Evolutionary conservation across 1,139 yeast genomes (phyloP).

Genomic region (Saccharomycopsis crataegensis): DNA sequence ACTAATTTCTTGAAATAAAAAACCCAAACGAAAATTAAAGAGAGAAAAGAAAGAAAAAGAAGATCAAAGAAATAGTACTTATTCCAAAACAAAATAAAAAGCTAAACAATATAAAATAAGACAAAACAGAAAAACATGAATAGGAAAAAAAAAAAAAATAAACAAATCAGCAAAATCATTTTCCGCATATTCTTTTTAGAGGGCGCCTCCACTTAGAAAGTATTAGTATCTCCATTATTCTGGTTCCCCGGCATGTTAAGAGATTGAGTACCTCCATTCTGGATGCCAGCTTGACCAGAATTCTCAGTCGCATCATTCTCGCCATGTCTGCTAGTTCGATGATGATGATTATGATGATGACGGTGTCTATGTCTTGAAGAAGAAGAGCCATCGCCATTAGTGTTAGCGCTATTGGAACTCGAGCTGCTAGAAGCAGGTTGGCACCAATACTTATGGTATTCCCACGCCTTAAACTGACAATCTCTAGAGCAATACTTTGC

Average conservation of each 20-base stretch:
- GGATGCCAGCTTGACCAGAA: background rate
- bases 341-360: constrained; percentile 4
- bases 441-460: constrained; percentile 93
- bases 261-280: too few species aligned
- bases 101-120: background rate
- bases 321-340: background rate
- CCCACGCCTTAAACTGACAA: constrained; percentile 91
- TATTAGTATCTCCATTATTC: too few species aligned
- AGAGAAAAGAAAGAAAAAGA: too few species aligned
- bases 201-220: too few species aligned
- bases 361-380: background rate
- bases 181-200: too few species aligned
- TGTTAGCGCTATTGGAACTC: background rate
- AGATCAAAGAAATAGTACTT: too few species aligned
- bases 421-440: constrained; percentile 21
- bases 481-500: constrained; percentile 92
- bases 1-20: too few species aligned
- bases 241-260: too few species aligned
- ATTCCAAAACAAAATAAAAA: too few species aligned
- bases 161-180: background rate
- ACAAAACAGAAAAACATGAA: background rate
- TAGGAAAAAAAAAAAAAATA: background rate
- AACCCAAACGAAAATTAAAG: too few species aligned
- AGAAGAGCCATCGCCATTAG: background rate
- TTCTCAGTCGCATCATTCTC: background rate